Conservation (phyloP, 1,284 basidiomycete species). For the Ganoderma boninense region DNA sequence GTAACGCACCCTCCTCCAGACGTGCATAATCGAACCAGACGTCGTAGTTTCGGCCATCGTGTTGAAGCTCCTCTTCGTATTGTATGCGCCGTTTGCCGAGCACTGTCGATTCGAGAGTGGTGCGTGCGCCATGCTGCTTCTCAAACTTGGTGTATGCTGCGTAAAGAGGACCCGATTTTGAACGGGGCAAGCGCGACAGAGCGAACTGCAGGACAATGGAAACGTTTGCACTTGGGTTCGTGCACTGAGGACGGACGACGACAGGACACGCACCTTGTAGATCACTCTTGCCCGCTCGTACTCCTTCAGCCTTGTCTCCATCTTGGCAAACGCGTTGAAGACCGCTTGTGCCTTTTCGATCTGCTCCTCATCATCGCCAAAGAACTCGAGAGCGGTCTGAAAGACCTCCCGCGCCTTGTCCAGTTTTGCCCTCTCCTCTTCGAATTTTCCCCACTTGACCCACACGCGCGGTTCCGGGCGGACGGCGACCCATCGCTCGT, state of each 20-base stretch:
- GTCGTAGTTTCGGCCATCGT: slow-evolving; percentile 94
- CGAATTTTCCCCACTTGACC: slow-evolving; percentile 98
- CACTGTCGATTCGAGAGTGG: slow-evolving; percentile 92
- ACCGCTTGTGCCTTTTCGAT: slow-evolving; percentile 97
- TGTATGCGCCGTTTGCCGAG: slow-evolving; percentile 96
- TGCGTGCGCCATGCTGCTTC: slow-evolving; percentile 94
- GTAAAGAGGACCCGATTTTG: slow-evolving; percentile 88
- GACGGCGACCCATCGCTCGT: slow-evolving; percentile 94
- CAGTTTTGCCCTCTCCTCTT: slow-evolving; percentile 87
- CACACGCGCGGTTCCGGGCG: slow-evolving; percentile 95
- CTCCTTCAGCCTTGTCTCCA: slow-evolving; percentile 97
- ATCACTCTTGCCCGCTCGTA: slow-evolving; percentile 97
- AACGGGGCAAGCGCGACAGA: slow-evolving; percentile 87
- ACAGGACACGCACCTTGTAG: slow-evolving; percentile 79
- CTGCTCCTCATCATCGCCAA: slow-evolving; percentile 96
- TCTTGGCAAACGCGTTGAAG: slow-evolving; percentile 96
- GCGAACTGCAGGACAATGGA: slow-evolving; percentile 73
- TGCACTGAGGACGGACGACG: background rate
- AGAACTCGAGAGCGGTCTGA: slow-evolving; percentile 96
- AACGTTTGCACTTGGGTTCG: background rate
- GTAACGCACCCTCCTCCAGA: slow-evolving; percentile 90
- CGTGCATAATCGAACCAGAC: slow-evolving; percentile 98
- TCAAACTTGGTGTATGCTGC: slow-evolving; percentile 97
- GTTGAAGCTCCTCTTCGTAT: slow-evolving; percentile 93
- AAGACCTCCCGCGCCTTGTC: slow-evolving; percentile 97